Percentiles rank a stretch among this genome's conserved stretches.
phyloP scores from a whole-genome alignment of 495 filamentous ascomycete species.

The Penicillium pancosmium region DNA sequence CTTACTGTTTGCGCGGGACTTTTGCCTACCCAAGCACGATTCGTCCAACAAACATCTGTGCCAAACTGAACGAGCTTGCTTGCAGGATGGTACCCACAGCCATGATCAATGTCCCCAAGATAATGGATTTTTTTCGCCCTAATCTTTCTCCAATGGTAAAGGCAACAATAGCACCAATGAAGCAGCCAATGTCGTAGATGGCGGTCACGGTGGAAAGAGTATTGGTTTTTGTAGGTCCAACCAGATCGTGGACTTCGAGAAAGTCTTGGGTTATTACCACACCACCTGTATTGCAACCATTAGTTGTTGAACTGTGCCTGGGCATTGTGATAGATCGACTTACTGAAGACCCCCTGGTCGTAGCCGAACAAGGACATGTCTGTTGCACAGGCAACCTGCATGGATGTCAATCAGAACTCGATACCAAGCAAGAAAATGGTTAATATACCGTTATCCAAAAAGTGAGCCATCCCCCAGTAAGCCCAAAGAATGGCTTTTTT shows the following conservation, averaged over 20 bases:
- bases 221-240: background rate
- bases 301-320: background rate
- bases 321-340: background rate
- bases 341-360: constrained; percentile 33
- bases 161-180: constrained; percentile 12
- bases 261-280: background rate
- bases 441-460: too few relatives aligned
- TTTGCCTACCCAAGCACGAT: constrained; percentile 23
- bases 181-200: constrained; percentile 18
- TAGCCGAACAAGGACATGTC: constrained; percentile 32
- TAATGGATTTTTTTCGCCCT: constrained; percentile 51
- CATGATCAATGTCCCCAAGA: constrained; percentile 51
- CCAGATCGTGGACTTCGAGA: background rate
- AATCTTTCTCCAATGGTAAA: constrained; percentile 40
- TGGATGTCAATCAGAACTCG: background rate
- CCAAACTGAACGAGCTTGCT: constrained; percentile 45
- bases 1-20: too few relatives aligned
- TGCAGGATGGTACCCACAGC: constrained; percentile 55
- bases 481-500: too few relatives aligned
- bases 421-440: too few relatives aligned
- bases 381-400: constrained; percentile 11
- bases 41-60: constrained; percentile 48
- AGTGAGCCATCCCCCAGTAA: too few relatives aligned
- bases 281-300: background rate
- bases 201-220: constrained; percentile 20